Base-by-base conservation (phyloP, 2,329 filamentous ascomycete genomes). In the Stachybotrys chlorohalonatus region DNA sequence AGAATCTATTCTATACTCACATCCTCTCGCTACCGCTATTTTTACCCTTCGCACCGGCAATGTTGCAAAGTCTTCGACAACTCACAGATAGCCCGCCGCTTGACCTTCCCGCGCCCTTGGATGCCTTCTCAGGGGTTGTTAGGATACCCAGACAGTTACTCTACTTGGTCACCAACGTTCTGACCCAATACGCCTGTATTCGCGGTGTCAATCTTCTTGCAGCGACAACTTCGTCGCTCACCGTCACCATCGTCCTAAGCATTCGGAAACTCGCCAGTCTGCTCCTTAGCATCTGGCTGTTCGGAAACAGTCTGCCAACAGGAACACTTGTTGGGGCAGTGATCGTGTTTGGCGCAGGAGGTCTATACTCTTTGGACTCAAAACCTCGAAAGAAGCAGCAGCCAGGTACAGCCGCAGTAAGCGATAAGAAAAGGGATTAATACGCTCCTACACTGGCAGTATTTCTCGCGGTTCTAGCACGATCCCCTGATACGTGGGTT, bases 191-290 rank as follows among this genome's bases (percentile, higher is more conserved):
- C 64, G 82, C 91, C 30, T 99, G 94, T 70, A 97, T 99, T 59
- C 88, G 92, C 3, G 94, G 94, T 1, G 94, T 99, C 55, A 97
- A 97, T 62, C 80, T 96, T n/a, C 78, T 99, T 5, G 92, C 90
- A 1, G 89, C 93, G 1, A 87, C 86, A 54, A 90, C 90, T 4
- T 93, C 92, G 4, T 95, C 94, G 0, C 79, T 99, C 54, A 97
- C 94, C 0, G 94, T 99, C 30, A 96, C 93, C 1, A 95, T 99
- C 63, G 91, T 97, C 51, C 78, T 99, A 57, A 99, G 97, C 68
- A 89, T 99, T 57, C 83, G 94, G 62, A 99, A 99, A 72, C 77
- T 99, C 17, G 87, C 96, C 54, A 96, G 92, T 64, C 80, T 97
- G 57, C 75, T 97, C 58, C 70, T 97, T 56, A 96, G 92, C 63